phyloP scores from a whole-genome alignment of 1,139 yeast species.

The Geotrichum candidum region DNA sequence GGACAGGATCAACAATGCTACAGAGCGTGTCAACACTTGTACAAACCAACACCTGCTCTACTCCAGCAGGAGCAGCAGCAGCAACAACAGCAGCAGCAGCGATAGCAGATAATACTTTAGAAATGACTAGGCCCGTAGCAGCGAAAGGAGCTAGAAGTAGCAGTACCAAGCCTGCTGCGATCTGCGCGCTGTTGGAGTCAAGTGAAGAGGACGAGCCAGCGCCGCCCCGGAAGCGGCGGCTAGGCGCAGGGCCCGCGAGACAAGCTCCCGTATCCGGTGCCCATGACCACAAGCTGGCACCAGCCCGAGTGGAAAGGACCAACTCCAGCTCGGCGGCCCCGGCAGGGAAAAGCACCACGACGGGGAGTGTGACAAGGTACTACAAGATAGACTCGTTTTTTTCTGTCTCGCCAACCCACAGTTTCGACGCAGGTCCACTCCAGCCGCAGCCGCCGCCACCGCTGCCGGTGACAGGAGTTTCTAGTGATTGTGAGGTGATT shows the following conservation, averaged over 20 bases:
- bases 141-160: background rate
- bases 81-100: background rate
- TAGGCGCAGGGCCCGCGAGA: background rate
- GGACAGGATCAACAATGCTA: background rate
- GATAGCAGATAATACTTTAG: background rate
- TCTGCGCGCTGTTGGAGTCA: background rate
- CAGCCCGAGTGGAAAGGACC: background rate
- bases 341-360: background rate
- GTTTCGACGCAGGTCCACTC: background rate
- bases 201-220: background rate
- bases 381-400: background rate
- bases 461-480: background rate
- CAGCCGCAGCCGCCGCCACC: too few relatives aligned
- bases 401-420: background rate
- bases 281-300: background rate
- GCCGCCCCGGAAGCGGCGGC: background rate
- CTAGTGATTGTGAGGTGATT: background rate
- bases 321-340: background rate
- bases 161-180: background rate
- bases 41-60: too few relatives aligned
- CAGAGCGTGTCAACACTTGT: background rate
- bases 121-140: background rate
- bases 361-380: background rate
- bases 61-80: too few relatives aligned
- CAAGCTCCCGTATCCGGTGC: background rate